Conservation (phyloP, 306 rosid species). For the Luffa aegyptiaca region DNA sequence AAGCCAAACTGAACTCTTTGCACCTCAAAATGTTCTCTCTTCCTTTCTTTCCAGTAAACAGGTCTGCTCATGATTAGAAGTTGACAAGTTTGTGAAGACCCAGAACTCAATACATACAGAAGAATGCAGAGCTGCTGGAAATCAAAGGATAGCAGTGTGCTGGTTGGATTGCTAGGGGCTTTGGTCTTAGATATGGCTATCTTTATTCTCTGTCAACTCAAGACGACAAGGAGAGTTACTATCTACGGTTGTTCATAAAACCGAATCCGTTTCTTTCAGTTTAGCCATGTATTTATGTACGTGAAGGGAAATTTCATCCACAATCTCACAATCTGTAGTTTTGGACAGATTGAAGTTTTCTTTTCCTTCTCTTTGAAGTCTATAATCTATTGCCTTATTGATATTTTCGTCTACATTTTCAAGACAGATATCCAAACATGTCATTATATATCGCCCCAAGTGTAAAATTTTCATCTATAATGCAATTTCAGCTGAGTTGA, state of each 20-base stretch:
- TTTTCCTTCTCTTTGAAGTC: neutral
- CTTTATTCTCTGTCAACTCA: conserved; percentile 19
- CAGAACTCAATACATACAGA: neutral
- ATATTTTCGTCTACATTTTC: neutral
- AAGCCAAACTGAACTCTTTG: neutral
- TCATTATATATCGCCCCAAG: neutral
- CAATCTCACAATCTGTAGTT: neutral
- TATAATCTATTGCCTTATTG: neutral
- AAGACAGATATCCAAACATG: neutral
- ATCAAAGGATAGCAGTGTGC: neutral
- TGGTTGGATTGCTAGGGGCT: conserved; percentile 24
- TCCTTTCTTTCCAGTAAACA: neutral
- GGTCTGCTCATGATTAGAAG: neutral
- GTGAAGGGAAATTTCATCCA: neutral
- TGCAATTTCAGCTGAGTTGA: neutral
- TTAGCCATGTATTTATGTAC: neutral
- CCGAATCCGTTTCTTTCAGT: neutral
- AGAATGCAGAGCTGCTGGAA: conserved; percentile 1
- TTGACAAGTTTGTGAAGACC: neutral
- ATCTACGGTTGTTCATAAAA: conserved; percentile 21
- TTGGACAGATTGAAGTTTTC: neutral
- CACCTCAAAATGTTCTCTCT: neutral
- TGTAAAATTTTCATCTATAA: neutral
- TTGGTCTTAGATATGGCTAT: conserved; percentile 28
- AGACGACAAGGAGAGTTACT: conserved; percentile 21